Evolutionary conservation across 2,329 filamentous ascomycete genomes (phyloP).

Genomic region (Talaromyces pinophilus): DNA sequence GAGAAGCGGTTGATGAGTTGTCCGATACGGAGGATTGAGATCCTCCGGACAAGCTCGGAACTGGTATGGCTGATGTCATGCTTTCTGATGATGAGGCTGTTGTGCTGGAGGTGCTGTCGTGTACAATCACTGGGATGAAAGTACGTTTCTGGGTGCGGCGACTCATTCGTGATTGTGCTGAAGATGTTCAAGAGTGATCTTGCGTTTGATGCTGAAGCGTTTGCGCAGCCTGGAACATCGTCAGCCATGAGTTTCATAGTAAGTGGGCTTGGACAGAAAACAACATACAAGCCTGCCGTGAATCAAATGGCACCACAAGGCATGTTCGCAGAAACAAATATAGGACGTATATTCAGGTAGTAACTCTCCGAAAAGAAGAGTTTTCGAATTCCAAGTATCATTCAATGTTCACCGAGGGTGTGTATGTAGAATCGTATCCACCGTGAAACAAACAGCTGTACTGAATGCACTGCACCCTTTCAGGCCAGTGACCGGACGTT

Average conservation of each 20-base stretch:
- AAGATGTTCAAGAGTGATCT: neutral
- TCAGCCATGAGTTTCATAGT: neutral
- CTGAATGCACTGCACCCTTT: constrained; percentile 17
- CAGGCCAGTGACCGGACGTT: constrained; percentile 18
- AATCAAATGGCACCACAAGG: constrained; percentile 1
- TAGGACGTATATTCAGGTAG: neutral
- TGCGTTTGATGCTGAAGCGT: constrained; percentile 11
- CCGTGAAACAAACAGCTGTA: constrained; percentile 13
- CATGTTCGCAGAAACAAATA: neutral
- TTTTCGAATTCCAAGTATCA: neutral
- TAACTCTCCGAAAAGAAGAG: neutral
- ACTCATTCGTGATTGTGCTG: constrained; percentile 18
- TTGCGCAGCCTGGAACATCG: constrained; percentile 8
- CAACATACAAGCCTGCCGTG: constrained; percentile 9
- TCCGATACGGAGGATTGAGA: constrained; percentile 34
- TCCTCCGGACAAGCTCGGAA: constrained; percentile 36
- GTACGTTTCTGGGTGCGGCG: constrained; percentile 13
- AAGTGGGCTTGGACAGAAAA: neutral
- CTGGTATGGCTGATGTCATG: constrained; percentile 21
- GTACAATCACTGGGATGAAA: constrained; percentile 15
- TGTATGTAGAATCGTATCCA: neutral
- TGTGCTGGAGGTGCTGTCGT: constrained; percentile 14
- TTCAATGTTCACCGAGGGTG: constrained; percentile 9
- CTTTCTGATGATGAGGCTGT: constrained; percentile 11
- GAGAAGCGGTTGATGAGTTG: constrained; percentile 28